A percentile compares a stretch with the other conserved stretches of the same genome.
Evolutionary conservation across 148 eudicot genomes (phyloP).

Genomic region (Diospyros lotus): DNA sequence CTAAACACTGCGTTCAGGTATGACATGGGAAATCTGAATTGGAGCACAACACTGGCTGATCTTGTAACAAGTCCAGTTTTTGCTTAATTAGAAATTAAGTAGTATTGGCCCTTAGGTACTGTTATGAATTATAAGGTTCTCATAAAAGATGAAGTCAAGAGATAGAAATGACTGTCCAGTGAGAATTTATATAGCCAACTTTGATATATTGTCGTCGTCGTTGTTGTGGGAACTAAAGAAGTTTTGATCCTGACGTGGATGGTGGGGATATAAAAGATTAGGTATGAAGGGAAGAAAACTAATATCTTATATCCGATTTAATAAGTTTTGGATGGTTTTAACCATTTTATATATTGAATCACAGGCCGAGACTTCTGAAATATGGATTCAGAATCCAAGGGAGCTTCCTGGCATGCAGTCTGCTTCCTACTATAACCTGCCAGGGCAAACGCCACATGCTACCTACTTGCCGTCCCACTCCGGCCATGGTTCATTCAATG

Average conservation of each 20-base stretch:
- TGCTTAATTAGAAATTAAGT: neutral
- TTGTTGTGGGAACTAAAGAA: too few species aligned
- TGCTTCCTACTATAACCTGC: conserved; percentile 69
- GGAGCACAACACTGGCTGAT: neutral
- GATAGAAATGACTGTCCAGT: too few species aligned
- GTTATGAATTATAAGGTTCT: too few species aligned
- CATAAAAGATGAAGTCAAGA: too few species aligned
- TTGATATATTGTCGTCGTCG: too few species aligned
- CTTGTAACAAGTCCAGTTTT: neutral
- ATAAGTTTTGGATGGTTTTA: too few species aligned
- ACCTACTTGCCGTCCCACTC: conserved; percentile 66
- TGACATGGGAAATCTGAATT: neutral
- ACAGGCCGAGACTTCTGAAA: conserved; percentile 80
- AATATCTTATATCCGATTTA: neutral
- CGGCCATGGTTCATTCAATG: conserved; percentile 65
- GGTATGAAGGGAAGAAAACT: too few species aligned
- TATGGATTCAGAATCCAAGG: conserved; percentile 73
- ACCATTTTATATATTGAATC: neutral
- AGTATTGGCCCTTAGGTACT: too few species aligned
- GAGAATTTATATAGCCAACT: too few species aligned
- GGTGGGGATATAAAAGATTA: too few species aligned
- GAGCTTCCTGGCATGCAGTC: conserved; percentile 65
- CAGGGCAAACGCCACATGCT: conserved; percentile 67
- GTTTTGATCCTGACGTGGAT: too few species aligned
- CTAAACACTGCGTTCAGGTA: neutral